Conservation (phyloP, 1,284 basidiomycete genomes). For the Marasmius sp. region DNA sequence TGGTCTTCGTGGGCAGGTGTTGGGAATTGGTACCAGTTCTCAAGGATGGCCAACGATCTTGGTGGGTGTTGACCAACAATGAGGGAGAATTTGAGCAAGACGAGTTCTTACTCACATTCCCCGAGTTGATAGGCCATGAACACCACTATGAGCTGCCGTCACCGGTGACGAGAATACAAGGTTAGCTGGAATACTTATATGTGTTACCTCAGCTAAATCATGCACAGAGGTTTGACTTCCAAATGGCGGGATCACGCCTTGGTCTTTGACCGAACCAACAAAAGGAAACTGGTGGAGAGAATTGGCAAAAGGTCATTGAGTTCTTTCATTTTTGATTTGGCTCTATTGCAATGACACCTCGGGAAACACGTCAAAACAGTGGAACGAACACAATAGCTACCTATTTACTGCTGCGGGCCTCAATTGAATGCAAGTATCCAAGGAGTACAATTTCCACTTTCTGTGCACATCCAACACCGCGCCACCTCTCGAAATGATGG, state of each 20-base stretch:
- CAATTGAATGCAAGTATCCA: constrained; percentile 4
- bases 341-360: constrained; percentile 42
- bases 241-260: neutral
- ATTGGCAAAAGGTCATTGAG: constrained; percentile 5
- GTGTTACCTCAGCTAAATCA: too few species aligned
- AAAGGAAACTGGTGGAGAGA: constrained; percentile 14
- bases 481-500: constrained; percentile 25
- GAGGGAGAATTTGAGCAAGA: neutral
- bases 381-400: constrained; percentile 41
- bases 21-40: neutral
- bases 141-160: neutral
- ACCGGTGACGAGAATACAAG: neutral
- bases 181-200: too few species aligned
- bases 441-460: constrained; percentile 15
- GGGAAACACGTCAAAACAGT: constrained; percentile 41
- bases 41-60: constrained; percentile 2
- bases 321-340: constrained; percentile 27
- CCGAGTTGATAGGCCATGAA: neutral
- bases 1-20: neutral
- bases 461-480: constrained; percentile 25
- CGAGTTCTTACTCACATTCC: neutral
- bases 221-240: neutral
- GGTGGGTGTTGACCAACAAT: constrained; percentile 2
- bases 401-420: constrained; percentile 29
- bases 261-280: neutral